Base-by-base conservation (phyloP, 345 rosid species). In the Zanthoxylum bungeanum region DNA sequence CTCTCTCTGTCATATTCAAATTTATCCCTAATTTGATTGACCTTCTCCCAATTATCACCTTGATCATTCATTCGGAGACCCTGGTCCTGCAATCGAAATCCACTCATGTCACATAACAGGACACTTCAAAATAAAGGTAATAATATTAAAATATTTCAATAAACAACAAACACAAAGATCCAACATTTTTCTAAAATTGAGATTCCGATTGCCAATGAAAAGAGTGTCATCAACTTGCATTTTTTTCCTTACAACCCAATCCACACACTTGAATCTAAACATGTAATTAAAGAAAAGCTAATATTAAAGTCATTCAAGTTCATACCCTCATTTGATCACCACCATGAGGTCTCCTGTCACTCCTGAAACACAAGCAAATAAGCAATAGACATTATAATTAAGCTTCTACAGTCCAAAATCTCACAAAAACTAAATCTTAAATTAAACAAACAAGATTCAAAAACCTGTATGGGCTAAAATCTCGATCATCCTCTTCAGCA, bases 381-480 rank as follows among this genome's bases (percentile, higher is more conserved):
- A n/a, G n/a, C 64, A 73, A 58, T 65, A 66, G 42, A 28, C 40
- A 31, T 0, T 57, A 9, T 50, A 36, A 73, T 57, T 56, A 68
- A 53, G 24, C 53, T 49, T 57, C 37, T 33, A 21, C 12, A 60
- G 1, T 5, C 2, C 42, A 33, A n/a, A n/a, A n/a, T n/a, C n/a
- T n/a, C n/a, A n/a, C n/a, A 6, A 50, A n/a, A 64, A 3, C 9
- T 25, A 46, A 9, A 21, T 9, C n/a, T 34, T 14, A 34, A 28
- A 10, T 31, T 16, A 31, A 1, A n/a, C n/a, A 67, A 52, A 33
- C 28, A 49, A 61, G 39, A 37, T 5, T 40, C 31, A 62, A 53
- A 52, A n/a, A 94, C 98, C 93, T 92, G 86, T 87, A 87, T 9
- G 98, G 98, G 69, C 86, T 88, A 75, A 94, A 94, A 81, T 94